These are phyloP conservation scores for Chrysanthemum makinoi DNA, from an alignment of 129 eudicot species.

Conservation along the genomic window DNA sequence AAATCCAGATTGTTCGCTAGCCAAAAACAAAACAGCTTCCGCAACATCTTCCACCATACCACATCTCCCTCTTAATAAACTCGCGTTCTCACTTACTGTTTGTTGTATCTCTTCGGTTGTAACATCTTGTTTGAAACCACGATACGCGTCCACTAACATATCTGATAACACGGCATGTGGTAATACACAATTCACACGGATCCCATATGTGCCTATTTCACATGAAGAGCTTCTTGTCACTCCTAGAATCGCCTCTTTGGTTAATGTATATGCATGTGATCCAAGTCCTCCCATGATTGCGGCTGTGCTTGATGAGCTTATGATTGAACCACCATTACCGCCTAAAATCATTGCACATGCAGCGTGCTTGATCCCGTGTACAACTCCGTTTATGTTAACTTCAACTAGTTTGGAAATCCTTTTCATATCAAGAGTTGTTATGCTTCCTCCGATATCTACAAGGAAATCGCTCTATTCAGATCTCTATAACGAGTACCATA, in stretches of 20 bases:
- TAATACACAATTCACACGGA: slow-evolving; percentile 71
- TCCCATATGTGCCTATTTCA: slow-evolving; percentile 66
- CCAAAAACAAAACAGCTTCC: slow-evolving; percentile 62
- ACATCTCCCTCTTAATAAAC: slow-evolving; percentile 59
- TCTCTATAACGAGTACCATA: no score
- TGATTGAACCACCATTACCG: slow-evolving; percentile 32
- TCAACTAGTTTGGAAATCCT: slow-evolving; percentile 2
- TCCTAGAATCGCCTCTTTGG: slow-evolving; percentile 70
- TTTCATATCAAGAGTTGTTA: slow-evolving; percentile 17
- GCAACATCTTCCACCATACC: slow-evolving; percentile 71
- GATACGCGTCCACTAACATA: slow-evolving; percentile 59
- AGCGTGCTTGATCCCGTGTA: slow-evolving; percentile 69
- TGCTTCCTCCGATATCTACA: slow-evolving; percentile 13
- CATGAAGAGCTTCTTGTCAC: slow-evolving; percentile 64
- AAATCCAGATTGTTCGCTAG: slow-evolving; percentile 73
- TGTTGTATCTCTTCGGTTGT: slow-evolving; percentile 48
- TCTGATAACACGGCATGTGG: slow-evolving; percentile 84
- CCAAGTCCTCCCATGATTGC: slow-evolving; percentile 78
- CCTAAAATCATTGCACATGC: slow-evolving; percentile 66
- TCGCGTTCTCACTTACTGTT: slow-evolving; percentile 55
- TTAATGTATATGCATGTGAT: slow-evolving; percentile 63
- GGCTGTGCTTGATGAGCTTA: slow-evolving; percentile 81
- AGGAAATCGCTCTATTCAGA: neutral
- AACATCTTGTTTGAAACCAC: slow-evolving; percentile 34
- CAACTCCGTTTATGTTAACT: slow-evolving; percentile 10